phyloP scores from a whole-genome alignment of 768 basidiomycete genomes.

The Boletellus sp. region DNA sequence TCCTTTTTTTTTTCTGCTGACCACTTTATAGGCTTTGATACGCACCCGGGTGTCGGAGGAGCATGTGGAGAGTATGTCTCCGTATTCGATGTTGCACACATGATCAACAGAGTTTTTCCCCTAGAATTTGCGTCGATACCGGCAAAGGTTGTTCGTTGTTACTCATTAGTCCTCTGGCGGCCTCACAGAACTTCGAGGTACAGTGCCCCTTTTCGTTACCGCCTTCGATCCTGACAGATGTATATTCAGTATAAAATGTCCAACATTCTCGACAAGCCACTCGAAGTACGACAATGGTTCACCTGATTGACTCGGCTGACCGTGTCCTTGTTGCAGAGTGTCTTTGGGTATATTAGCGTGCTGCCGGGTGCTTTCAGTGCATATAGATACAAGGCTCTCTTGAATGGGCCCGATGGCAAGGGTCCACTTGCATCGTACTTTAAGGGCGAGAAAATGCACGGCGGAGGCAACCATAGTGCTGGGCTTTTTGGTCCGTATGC shows the following conservation, averaged over 20 bases:
- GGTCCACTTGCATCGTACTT: conserved; percentile 92
- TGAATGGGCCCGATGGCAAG: conserved; percentile 82
- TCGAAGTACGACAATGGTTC: conserved; percentile 59
- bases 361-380: conserved; percentile 92
- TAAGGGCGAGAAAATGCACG: conserved; percentile 88
- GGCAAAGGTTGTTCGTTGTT: conserved; percentile 70
- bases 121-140: conserved; percentile 77
- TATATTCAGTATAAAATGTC: conserved; percentile 86
- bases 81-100: neutral
- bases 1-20: conserved; percentile 2
- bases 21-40: conserved; percentile 58
- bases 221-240: neutral
- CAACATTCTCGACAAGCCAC: conserved; percentile 92
- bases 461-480: conserved; percentile 51
- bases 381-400: conserved; percentile 83
- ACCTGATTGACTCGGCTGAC: neutral
- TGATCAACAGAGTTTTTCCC: neutral
- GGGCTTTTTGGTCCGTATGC: conserved; percentile 55
- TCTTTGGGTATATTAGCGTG: conserved; percentile 84
- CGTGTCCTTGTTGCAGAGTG: conserved; percentile 43
- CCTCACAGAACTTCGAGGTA: conserved; percentile 94
- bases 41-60: conserved; percentile 81
- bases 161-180: conserved; percentile 73
- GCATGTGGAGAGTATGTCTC: conserved; percentile 84
- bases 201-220: neutral